phyloP scores from a whole-genome alignment of 129 eudicot species.

The Pulicaria dysenterica region DNA sequence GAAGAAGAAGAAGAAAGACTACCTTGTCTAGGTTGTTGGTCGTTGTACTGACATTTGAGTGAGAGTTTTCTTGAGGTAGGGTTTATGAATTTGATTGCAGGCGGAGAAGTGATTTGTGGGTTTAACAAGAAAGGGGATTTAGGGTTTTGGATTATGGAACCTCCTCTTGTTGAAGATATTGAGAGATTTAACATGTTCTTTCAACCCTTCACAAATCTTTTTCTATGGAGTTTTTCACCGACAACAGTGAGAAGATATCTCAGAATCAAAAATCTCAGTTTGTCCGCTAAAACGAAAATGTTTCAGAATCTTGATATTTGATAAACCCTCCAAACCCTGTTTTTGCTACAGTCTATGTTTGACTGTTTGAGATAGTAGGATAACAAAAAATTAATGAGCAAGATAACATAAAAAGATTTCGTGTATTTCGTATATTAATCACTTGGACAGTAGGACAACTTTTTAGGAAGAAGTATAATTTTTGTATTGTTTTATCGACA shows the following conservation, averaged over 20 bases:
- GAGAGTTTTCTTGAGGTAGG: slow-evolving; percentile 16
- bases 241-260: slow-evolving; percentile 5
- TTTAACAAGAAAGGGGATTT: slow-evolving; percentile 31
- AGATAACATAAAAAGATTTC: no score
- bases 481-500: no score
- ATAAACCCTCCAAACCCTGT: slow-evolving; percentile 13
- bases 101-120: slow-evolving; percentile 16
- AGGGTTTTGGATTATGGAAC: slow-evolving; percentile 49
- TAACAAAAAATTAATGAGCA: no score
- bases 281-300: neutral
- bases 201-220: neutral
- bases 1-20: neutral
- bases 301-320: slow-evolving; percentile 11
- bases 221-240: slow-evolving; percentile 20
- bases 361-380: no score
- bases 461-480: no score
- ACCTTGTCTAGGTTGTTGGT: slow-evolving; percentile 36
- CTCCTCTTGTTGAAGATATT: slow-evolving; percentile 36
- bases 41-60: slow-evolving; percentile 43
- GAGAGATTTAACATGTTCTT: slow-evolving; percentile 51
- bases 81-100: slow-evolving; percentile 22
- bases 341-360: no score
- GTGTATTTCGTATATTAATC: no score
- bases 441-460: no score
- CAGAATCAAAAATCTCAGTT: neutral